Percentiles rank a stretch among this genome's conserved stretches.
These are phyloP conservation scores for Patellaria atrata DNA, from an alignment of 495 filamentous ascomycete species.

Conservation along the genomic window DNA sequence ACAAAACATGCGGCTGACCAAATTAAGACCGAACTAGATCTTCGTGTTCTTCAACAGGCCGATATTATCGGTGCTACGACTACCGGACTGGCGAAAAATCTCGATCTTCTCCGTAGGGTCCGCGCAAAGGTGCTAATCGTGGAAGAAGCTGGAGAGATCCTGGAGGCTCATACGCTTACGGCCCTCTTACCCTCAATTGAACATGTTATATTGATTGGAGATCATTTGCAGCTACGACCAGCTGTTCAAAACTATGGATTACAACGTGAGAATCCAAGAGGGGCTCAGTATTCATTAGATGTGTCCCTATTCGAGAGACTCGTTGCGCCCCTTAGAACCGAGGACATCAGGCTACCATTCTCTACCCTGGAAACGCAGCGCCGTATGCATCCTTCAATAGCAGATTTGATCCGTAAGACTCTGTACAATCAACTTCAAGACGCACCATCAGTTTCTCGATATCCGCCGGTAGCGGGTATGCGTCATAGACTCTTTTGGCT, in stretches of 20 bases:
- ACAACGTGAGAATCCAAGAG: constrained; percentile 37
- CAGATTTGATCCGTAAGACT: constrained; percentile 42
- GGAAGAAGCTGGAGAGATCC: constrained; percentile 67
- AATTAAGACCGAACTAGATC: constrained; percentile 35
- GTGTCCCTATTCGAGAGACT: constrained; percentile 57
- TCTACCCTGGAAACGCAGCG: constrained; percentile 50
- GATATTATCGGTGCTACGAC: constrained; percentile 67
- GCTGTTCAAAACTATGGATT: constrained; percentile 52
- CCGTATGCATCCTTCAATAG: constrained; percentile 63
- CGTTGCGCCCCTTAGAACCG: constrained; percentile 34
- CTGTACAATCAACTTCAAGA: constrained; percentile 55
- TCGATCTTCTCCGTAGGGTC: constrained; percentile 45
- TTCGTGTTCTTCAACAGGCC: constrained; percentile 36
- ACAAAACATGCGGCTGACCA: constrained; percentile 26
- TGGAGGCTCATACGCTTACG: constrained; percentile 56
- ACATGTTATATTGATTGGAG: constrained; percentile 63
- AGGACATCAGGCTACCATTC: no score
- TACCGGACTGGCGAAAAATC: constrained; percentile 52
- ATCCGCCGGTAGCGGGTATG: constrained; percentile 53
- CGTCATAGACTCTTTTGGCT: constrained; percentile 58
- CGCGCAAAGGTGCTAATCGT: constrained; percentile 53
- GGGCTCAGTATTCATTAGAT: constrained; percentile 46
- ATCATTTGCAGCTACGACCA: constrained; percentile 61
- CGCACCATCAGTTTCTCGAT: constrained; percentile 32
- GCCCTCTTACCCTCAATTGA: constrained; percentile 55